Percentiles rank a stretch among this genome's conserved stretches.
Evolutionary conservation across 768 basidiomycete genomes (phyloP).

Genomic region (Kwoniella mangroviensis): DNA sequence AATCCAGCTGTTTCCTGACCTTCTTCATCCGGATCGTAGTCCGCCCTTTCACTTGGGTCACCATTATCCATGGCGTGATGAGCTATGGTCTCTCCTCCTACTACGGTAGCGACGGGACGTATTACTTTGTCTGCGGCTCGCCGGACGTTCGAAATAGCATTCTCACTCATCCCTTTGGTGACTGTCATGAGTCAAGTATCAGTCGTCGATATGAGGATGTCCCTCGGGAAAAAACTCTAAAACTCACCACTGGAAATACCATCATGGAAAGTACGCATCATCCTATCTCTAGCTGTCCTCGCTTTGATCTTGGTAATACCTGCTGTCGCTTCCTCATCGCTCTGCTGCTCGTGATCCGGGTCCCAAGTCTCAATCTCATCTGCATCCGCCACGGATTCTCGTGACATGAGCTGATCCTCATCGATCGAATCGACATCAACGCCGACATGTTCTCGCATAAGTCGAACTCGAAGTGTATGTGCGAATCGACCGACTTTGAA

Average conservation of each 20-base stretch:
- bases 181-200: slow-evolving; percentile 22
- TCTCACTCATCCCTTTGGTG: slow-evolving; percentile 56
- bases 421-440: slow-evolving; percentile 87
- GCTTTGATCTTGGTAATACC: slow-evolving; percentile 55
- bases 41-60: slow-evolving; percentile 64
- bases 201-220: background rate
- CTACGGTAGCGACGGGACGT: slow-evolving; percentile 59
- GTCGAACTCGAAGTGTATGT: slow-evolving; percentile 84
- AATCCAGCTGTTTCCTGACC: slow-evolving; percentile 66
- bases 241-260: slow-evolving; percentile 50
- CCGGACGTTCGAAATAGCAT: slow-evolving; percentile 54
- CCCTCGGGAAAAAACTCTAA: background rate
- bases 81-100: slow-evolving; percentile 33
- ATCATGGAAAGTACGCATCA: slow-evolving; percentile 46
- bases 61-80: slow-evolving; percentile 61
- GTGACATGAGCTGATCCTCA: slow-evolving; percentile 71
- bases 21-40: slow-evolving; percentile 63
- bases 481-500: slow-evolving; percentile 97
- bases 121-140: slow-evolving; percentile 61
- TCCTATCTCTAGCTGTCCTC: slow-evolving; percentile 44
- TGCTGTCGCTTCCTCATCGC: slow-evolving; percentile 32
- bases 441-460: slow-evolving; percentile 97
- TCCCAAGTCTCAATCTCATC: slow-evolving; percentile 71
- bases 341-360: slow-evolving; percentile 69
- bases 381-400: slow-evolving; percentile 63